phyloP scores from a whole-genome alignment of 2,329 filamentous ascomycete species.

The Monilinia aucupariae region DNA sequence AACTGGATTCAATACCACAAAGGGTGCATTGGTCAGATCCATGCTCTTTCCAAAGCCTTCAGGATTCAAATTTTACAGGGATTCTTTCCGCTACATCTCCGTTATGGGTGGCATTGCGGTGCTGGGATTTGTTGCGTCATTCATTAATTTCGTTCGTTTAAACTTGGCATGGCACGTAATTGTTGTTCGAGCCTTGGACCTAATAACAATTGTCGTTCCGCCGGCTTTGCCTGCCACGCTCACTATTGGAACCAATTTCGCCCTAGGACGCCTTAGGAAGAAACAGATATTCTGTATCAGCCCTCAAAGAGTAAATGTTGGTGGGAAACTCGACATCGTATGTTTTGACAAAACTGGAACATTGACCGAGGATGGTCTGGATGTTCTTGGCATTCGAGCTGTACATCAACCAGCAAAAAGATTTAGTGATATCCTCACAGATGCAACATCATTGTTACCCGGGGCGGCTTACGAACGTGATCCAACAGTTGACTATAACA shows the following conservation, averaged over 20 bases:
- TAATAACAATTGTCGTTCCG: constrained; percentile 96
- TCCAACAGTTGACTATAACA: constrained; percentile 52
- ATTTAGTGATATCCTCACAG: constrained; percentile 72
- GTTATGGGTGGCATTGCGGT: constrained; percentile 88
- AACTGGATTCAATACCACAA: constrained; percentile 96
- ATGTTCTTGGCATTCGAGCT: constrained; percentile 82
- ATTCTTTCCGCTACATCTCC: constrained; percentile 95
- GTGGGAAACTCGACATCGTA: constrained; percentile 90
- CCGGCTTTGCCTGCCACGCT: constrained; percentile 90
- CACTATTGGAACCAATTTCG: constrained; percentile 95
- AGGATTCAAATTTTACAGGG: constrained; percentile 96
- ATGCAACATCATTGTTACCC: constrained; percentile 53
- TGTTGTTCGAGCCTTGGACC: constrained; percentile 81
- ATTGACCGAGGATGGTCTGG: constrained; percentile 89
- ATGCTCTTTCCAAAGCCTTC: constrained; percentile 99
- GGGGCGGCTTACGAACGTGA: constrained; percentile 51
- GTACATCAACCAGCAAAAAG: constrained; percentile 56
- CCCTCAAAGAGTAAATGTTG: constrained; percentile 93
- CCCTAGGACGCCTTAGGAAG: constrained; percentile 74
- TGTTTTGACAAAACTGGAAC: constrained; percentile 99
- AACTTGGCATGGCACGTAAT: constrained; percentile 84
- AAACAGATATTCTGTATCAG: constrained; percentile 97
- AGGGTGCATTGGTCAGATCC: constrained; percentile 88
- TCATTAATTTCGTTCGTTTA: constrained; percentile 87
- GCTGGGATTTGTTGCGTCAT: constrained; percentile 82